Evolutionary conservation across 768 basidiomycete species (phyloP).

Genomic region (Thelephora ganbajun): DNA sequence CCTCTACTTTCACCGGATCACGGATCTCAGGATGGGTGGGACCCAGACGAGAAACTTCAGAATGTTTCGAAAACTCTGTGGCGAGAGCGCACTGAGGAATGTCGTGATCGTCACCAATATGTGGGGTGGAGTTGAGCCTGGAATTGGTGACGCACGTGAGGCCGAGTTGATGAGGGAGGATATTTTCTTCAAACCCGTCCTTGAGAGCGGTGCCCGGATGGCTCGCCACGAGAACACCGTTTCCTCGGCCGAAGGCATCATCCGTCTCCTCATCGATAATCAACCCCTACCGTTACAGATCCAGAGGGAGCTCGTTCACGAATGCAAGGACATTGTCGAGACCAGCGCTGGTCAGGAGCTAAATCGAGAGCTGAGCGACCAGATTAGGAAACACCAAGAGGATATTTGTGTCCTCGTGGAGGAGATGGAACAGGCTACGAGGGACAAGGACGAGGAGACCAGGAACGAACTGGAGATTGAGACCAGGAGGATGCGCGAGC

Average conservation of each 20-base stretch:
- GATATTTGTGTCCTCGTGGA: slow-evolving; percentile 8
- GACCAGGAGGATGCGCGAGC: not conserved
- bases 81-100: slow-evolving; percentile 12
- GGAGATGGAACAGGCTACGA: slow-evolving; percentile 12
- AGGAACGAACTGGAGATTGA: slow-evolving; percentile 2
- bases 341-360: slow-evolving; percentile 7
- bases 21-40: slow-evolving; percentile 14
- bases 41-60: slow-evolving; percentile 10
- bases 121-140: slow-evolving; percentile 14
- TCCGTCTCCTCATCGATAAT: slow-evolving; percentile 4
- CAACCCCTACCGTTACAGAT: slow-evolving; percentile 8
- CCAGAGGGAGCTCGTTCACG: slow-evolving; percentile 12
- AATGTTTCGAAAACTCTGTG: slow-evolving; percentile 16
- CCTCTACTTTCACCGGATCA: slow-evolving; percentile 17
- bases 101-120: slow-evolving; percentile 18
- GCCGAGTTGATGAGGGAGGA: slow-evolving; percentile 7
- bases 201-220: slow-evolving; percentile 9
- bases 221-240: slow-evolving; percentile 8
- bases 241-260: slow-evolving; percentile 7
- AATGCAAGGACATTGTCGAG: slow-evolving; percentile 6
- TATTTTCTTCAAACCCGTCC: slow-evolving; percentile 10
- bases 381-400: slow-evolving; percentile 2
- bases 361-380: slow-evolving; percentile 1
- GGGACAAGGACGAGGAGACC: slow-evolving; percentile 2
- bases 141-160: slow-evolving; percentile 8